Conservation (phyloP, 768 basidiomycete species). For the Mycena indigotica region DNA sequence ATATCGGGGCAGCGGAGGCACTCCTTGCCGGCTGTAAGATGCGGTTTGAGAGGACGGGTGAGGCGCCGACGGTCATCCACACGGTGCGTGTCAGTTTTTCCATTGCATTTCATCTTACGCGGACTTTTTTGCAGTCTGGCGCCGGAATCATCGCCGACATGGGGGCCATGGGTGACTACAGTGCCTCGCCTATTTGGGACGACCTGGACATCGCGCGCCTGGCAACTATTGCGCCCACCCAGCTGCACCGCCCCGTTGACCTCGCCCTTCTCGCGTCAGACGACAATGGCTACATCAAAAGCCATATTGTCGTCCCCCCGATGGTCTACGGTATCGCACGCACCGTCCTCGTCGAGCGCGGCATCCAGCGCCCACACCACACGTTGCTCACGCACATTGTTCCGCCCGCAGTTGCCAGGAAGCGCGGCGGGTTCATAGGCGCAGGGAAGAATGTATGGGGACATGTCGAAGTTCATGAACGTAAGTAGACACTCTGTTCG, state of each 20-base stretch:
- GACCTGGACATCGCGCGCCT: constrained; percentile 33
- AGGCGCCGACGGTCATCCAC: constrained; percentile 13
- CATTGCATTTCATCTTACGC: not conserved
- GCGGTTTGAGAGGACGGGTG: constrained; percentile 8
- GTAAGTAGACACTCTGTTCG: no score
- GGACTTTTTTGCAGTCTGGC: constrained; percentile 13
- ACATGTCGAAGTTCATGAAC: constrained; percentile 14
- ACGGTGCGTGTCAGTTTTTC: constrained; percentile 1
- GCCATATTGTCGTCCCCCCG: constrained; percentile 32
- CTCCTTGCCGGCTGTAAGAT: constrained; percentile 9
- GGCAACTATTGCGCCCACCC: constrained; percentile 29
- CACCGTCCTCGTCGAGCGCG: constrained; percentile 10
- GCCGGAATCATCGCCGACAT: constrained; percentile 13
- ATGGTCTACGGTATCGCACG: constrained; percentile 25
- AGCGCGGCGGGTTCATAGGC: constrained; percentile 13
- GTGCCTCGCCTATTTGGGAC: constrained; percentile 28
- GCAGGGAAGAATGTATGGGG: constrained; percentile 15
- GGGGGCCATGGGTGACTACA: constrained; percentile 21
- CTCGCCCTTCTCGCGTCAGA: constrained; percentile 34
- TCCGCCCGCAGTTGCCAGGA: constrained; percentile 4
- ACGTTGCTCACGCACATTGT: constrained; percentile 1
- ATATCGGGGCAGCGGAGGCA: constrained; percentile 8
- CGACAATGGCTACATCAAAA: constrained; percentile 35
- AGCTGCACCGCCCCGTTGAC: constrained; percentile 38
- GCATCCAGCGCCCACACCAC: constrained; percentile 25